Percentiles rank a stretch among this genome's conserved stretches.
phyloP scores from a whole-genome alignment of 345 rosid genomes.

The Raphanus raphanistrum region DNA sequence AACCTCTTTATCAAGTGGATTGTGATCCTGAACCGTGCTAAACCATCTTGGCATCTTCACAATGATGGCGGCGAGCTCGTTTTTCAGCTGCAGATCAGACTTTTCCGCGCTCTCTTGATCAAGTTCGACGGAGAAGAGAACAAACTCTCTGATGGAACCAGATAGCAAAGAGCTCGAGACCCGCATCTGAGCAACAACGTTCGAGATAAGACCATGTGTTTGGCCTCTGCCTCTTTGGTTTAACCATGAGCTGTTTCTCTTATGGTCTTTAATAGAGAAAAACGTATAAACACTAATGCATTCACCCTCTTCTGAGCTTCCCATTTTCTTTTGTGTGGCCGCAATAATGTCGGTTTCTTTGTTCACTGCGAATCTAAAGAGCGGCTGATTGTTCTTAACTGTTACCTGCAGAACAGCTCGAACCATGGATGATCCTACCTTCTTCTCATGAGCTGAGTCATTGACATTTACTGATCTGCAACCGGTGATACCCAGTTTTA shows the following conservation, averaged over 20 bases:
- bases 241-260: slow-evolving; percentile 74
- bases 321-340: slow-evolving; percentile 63
- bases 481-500: slow-evolving; percentile 41
- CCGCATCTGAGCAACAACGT: slow-evolving; percentile 75
- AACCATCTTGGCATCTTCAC: slow-evolving; percentile 56
- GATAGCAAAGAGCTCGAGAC: slow-evolving; percentile 52
- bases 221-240: slow-evolving; percentile 67
- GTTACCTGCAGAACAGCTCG: slow-evolving; percentile 78
- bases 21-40: slow-evolving; percentile 39
- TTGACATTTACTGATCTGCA: slow-evolving; percentile 41
- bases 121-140: slow-evolving; percentile 64
- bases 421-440: slow-evolving; percentile 45
- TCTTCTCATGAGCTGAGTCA: slow-evolving; percentile 51
- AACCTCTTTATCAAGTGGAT: slow-evolving; percentile 23
- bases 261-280: slow-evolving; percentile 63
- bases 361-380: slow-evolving; percentile 77
- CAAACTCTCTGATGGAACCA: slow-evolving; percentile 64
- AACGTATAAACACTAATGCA: slow-evolving; percentile 67
- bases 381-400: slow-evolving; percentile 72
- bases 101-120: slow-evolving; percentile 44
- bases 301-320: slow-evolving; percentile 53
- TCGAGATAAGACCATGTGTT: slow-evolving; percentile 57
- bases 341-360: slow-evolving; percentile 68
- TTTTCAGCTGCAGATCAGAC: slow-evolving; percentile 51
- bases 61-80: slow-evolving; percentile 89